phyloP scores from a whole-genome alignment of 805 yeast genomes.

The Yamadazyma takamatsuzukensis region DNA sequence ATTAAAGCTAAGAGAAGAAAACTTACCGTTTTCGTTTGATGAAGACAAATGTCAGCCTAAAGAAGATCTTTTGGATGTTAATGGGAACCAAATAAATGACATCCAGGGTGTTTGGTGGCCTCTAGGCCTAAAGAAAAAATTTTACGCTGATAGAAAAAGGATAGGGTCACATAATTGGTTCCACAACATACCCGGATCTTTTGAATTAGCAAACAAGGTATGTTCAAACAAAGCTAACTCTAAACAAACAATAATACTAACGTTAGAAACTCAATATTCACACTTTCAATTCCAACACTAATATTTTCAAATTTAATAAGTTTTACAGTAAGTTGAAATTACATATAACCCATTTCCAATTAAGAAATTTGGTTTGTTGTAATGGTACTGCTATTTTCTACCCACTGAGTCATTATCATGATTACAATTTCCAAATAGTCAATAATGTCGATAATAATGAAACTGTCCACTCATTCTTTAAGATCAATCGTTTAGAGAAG shows the following conservation, averaged over 20 bases:
- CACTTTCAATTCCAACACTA: conserved; percentile 21
- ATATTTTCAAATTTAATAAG: conserved; percentile 35
- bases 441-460: conserved; percentile 21
- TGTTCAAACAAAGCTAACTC: conserved; percentile 13
- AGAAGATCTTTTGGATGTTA: too few species aligned
- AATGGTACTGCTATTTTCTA: conserved; percentile 31
- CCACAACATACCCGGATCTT: conserved; percentile 32
- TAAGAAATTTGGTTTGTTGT: conserved; percentile 48
- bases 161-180: conserved; percentile 37
- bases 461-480: conserved; percentile 31
- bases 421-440: conserved; percentile 24
- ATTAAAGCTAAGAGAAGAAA: conserved; percentile 33
- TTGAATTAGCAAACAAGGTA: conserved; percentile 30
- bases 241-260: conserved; percentile 15
- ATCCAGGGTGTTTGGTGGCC: conserved; percentile 39
- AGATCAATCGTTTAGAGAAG: conserved; percentile 30
- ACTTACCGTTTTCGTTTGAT: conserved; percentile 25
- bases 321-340: conserved; percentile 45
- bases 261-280: conserved; percentile 20
- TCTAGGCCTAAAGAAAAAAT: conserved; percentile 25
- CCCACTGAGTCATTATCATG: conserved; percentile 32
- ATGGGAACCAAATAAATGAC: conserved; percentile 15
- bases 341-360: conserved; percentile 53
- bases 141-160: conserved; percentile 29
- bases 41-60: not conserved